phyloP scores from a whole-genome alignment of 352 stramenopile genomes.

The Globisporangium ultimum region DNA sequence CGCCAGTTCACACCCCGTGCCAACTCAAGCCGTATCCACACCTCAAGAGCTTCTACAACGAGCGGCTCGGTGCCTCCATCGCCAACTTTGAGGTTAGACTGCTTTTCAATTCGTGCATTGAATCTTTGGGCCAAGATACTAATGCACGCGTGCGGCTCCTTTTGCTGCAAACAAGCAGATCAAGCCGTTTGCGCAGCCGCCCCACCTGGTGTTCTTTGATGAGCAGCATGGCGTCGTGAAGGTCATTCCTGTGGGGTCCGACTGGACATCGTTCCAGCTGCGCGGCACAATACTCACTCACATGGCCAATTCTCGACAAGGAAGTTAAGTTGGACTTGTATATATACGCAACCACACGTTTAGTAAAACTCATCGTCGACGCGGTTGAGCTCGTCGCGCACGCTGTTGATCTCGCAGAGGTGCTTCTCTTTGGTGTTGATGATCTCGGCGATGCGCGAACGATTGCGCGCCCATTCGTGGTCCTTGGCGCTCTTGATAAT shows the following conservation, averaged over 20 bases:
- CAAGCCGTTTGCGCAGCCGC: conserved; percentile 38
- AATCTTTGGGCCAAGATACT: too few relatives aligned
- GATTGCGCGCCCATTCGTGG: conserved; percentile 72
- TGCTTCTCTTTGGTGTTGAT: conserved; percentile 76
- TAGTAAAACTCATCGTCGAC: conserved; percentile 81
- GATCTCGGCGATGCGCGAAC: conserved; percentile 66
- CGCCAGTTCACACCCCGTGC: conserved; percentile 37
- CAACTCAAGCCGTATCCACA: conserved; percentile 33
- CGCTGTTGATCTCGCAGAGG: conserved; percentile 45
- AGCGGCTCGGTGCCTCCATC: conserved; percentile 5
- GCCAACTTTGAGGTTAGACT: conserved; percentile 9
- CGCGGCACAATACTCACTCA: conserved; percentile 25
- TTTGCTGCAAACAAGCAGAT: conserved; percentile 14
- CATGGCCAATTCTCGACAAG: not conserved
- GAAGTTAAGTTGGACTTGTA: too few relatives aligned
- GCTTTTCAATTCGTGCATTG: too few relatives aligned
- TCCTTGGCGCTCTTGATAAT: conserved; percentile 59
- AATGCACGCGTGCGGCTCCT: too few relatives aligned
- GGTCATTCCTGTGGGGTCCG: conserved; percentile 25
- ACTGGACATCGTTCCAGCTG: conserved; percentile 40
- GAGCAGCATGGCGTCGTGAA: conserved; percentile 22
- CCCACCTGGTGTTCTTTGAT: conserved; percentile 44
- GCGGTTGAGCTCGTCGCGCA: conserved; percentile 73
- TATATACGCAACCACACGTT: not conserved
- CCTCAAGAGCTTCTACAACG: conserved; percentile 23